Conservation (phyloP, 805 yeast genomes). For the Metschnikowia lochheadii region DNA sequence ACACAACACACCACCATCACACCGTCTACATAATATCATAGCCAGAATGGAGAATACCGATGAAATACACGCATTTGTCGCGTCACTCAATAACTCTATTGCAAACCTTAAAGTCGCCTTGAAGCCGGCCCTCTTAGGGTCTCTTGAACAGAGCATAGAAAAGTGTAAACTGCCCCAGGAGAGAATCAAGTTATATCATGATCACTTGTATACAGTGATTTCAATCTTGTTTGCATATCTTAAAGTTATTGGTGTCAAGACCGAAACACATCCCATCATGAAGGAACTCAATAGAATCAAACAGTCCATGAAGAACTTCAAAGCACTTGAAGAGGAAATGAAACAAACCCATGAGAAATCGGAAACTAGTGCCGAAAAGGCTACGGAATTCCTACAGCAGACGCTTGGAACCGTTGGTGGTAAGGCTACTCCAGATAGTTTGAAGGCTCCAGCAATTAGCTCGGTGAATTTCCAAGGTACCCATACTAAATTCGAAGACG, state of each 20-base stretch:
- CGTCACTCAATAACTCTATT: conserved; percentile 34
- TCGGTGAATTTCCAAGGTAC: conserved; percentile 48
- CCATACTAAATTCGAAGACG: conserved; percentile 46
- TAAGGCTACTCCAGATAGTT: conserved; percentile 24
- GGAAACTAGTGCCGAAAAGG: conserved; percentile 30
- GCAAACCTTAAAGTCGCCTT: conserved; percentile 33
- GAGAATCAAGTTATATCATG: conserved; percentile 31
- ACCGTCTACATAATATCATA: background rate
- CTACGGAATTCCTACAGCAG: conserved; percentile 43
- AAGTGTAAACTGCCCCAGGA: conserved; percentile 19
- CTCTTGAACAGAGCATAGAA: conserved; percentile 37
- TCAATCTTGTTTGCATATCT: conserved; percentile 58
- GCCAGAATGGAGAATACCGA: conserved; percentile 44
- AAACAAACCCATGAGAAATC: conserved; percentile 17
- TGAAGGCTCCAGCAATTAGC: conserved; percentile 49
- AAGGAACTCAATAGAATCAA: conserved; percentile 63
- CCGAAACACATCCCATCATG: conserved; percentile 60
- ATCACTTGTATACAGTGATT: conserved; percentile 48
- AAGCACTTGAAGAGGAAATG: conserved; percentile 29
- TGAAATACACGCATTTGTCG: conserved; percentile 37
- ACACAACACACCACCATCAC: background rate
- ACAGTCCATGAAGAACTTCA: conserved; percentile 58
- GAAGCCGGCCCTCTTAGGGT: conserved; percentile 32
- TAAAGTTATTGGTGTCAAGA: conserved; percentile 54
- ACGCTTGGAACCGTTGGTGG: conserved; percentile 41